Base-by-base conservation (phyloP, 163 green algal genomes). In the Scenedesmus sp. region DNA sequence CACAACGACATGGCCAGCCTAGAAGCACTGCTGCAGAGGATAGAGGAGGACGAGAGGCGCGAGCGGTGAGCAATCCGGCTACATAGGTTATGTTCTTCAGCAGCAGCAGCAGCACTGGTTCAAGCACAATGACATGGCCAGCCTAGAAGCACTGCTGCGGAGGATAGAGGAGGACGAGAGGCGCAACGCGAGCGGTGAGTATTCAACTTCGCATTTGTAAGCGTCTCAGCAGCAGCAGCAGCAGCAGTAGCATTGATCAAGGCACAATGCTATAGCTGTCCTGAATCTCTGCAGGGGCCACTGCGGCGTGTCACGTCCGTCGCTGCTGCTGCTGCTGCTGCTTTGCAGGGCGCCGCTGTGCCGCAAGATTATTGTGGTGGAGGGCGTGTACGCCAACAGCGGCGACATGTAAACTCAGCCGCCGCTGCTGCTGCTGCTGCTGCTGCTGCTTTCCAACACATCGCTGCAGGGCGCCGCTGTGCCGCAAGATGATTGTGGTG, bases 1-100 rank as follows among this genome's bases (percentile, higher is more conserved):
- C 98, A 99, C 96, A 99, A 99, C 89, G 98, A 99, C 95, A 94
- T 99, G 94, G 93, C 46, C 8, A 96, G 99, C 95, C 93, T 99
- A 88, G 95, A 99, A 94, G 70, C 86, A 0, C 83, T 99, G 64
- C 95, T 99, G 64, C 23, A 95, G 89, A 57, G 83, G 20, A 91
- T 98, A 26, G 95, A 96, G 46, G 91, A 26, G n/a, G 93, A 97
- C 64, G 95, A 98, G 86, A 64, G 67, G 67, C 86, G 76, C 20
- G 64, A 86, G 23, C 94, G 93, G 94, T 96, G 91, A 26, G 90
- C 7, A 18, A 62, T 46, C 34, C 34, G 34, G 34, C 34, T 46
- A 46, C 34, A 46, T 46, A 46, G 34, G 34, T 46, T 46, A 46
- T 46, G 34, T 46, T 46, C 34, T 46, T 46, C 34, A 4, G 57